Evolutionary conservation across 345 rosid species (phyloP).

Genomic region (Eucalyptus viminalis): DNA sequence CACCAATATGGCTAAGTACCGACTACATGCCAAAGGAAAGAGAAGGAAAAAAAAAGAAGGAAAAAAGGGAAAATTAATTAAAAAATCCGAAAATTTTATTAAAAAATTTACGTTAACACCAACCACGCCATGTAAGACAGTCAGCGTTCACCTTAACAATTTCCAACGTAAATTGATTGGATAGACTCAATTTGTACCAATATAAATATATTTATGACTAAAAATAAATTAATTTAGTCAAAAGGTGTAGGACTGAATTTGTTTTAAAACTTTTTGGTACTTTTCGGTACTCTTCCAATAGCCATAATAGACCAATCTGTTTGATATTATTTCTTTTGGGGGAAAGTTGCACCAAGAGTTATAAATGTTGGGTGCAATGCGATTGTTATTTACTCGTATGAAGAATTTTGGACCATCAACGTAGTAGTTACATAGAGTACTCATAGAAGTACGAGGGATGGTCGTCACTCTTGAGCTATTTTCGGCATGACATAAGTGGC

Average conservation of each 20-base stretch:
- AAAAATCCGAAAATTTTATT: too few relatives aligned
- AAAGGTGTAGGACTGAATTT: too few relatives aligned
- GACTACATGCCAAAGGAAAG: too few relatives aligned
- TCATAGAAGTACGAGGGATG: not conserved
- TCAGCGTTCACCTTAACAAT: too few relatives aligned
- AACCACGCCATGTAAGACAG: accelerated
- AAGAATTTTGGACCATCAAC: not conserved
- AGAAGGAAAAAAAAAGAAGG: not conserved
- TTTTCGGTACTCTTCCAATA: not conserved
- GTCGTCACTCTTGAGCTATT: not conserved
- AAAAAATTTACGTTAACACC: too few relatives aligned
- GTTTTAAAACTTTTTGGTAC: not conserved
- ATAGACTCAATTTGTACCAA: too few relatives aligned
- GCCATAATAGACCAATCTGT: not conserved
- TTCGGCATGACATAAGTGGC: not conserved
- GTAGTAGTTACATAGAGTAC: not conserved
- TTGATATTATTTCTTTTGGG: not conserved
- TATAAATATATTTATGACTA: too few relatives aligned
- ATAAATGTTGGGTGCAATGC: not conserved
- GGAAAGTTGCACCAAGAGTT: not conserved
- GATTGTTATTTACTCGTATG: not conserved
- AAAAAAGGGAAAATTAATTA: too few relatives aligned
- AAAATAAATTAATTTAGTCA: too few relatives aligned
- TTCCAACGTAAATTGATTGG: too few relatives aligned
- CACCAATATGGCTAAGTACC: not conserved